phyloP scores from a whole-genome alignment of 2,329 filamentous ascomycete species.

The Rosellinia necatrix region DNA sequence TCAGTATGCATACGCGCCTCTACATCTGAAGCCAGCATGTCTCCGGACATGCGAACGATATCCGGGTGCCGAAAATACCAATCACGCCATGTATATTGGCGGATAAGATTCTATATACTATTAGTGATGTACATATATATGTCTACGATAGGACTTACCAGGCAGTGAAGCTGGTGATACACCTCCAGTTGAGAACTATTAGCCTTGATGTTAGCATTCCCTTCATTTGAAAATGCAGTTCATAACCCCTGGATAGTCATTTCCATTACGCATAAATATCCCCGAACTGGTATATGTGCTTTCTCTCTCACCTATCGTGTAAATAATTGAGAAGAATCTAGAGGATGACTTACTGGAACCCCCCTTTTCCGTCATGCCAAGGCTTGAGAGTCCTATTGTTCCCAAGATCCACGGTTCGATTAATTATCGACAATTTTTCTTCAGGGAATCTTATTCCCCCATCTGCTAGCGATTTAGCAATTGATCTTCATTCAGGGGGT shows the following conservation, averaged over 20 bases:
- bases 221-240: neutral
- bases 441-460: slow-evolving; percentile 18
- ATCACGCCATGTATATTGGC: slow-evolving; percentile 24
- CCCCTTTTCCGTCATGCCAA: slow-evolving; percentile 23
- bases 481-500: neutral
- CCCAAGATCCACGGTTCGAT: slow-evolving; percentile 19
- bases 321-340: neutral
- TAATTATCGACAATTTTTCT: slow-evolving; percentile 10
- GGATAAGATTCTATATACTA: slow-evolving; percentile 9
- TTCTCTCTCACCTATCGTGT: too few relatives aligned
- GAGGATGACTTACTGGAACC: slow-evolving; percentile 10
- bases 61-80: slow-evolving; percentile 21
- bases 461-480: neutral
- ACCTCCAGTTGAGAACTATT: slow-evolving; percentile 16
- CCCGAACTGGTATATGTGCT: too few relatives aligned
- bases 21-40: slow-evolving; percentile 15
- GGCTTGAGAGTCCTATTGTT: slow-evolving; percentile 19
- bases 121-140: neutral
- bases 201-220: neutral
- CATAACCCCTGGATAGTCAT: neutral
- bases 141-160: neutral
- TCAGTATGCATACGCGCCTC: slow-evolving; percentile 19
- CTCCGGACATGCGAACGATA: slow-evolving; percentile 13
- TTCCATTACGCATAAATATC: neutral
- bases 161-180: slow-evolving; percentile 15